Evolutionary conservation across 108 stramenopile species (phyloP), one percentile per base, ranked within the genome.

Genomic region (Skeletonema grethae): DNA sequence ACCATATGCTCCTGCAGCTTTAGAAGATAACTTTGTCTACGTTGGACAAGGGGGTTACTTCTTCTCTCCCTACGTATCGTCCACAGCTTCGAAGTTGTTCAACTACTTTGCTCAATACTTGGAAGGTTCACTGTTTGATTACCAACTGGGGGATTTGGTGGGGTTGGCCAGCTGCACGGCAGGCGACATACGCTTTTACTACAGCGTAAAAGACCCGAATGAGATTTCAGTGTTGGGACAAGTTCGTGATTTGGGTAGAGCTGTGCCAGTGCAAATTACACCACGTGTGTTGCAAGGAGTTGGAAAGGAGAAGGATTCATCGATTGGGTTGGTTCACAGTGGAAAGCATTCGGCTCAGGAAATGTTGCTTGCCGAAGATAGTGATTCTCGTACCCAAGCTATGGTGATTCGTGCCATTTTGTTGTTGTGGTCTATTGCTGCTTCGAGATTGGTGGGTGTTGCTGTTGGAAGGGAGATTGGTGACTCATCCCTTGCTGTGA

Each of bases 11-110:
- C 60, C 13, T 4, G 77, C 77, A 1, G 77, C 73, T 5, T 43
- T 56, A 8, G 18, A 56, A n/a, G 57, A 79, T 56, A 75, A 75
- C 57, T 79, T 79, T 41, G 73, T 79, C 39, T 79, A 79, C 41
- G 77, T 75, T 0, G 77, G 77, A 13, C 77, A 69, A 45, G 77
- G 77, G 6, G 77, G 73, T 5, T 79, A 79, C 65, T 79, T 79
- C 73, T 79, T 79, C 58, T 75, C 73, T 3, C 77, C 77, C 2
- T 72, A 72, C 38, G 68, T 70, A 18, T 31, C 72, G 10, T 74
- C 77, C 39, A 69, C 22, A 15, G 22, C 72, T 1, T 48, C 43
- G 12, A 65, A 50, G 34, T 39, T 79, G 8, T 69, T 79, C 43
- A 79, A 79, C 43, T 79, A 61, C 24, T 79, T 79, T 30, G 60